Percentiles rank a stretch among this genome's conserved stretches.
Conservation (phyloP, 2,329 filamentous ascomycete species). For the Cadophora gregata region DNA sequence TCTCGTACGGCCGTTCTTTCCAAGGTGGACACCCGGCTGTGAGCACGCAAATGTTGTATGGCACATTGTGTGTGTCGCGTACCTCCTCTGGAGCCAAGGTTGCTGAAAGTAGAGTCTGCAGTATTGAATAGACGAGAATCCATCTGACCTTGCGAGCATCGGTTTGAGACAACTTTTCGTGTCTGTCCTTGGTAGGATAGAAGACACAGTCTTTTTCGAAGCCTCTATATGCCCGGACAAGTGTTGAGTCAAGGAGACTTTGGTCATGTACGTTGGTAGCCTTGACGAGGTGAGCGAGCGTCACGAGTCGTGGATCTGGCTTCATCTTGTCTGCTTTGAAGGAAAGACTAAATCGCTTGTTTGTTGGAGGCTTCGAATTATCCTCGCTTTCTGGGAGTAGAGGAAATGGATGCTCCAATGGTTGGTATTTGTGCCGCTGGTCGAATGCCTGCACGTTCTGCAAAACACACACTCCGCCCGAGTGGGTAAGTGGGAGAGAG, state of each 20-base stretch:
- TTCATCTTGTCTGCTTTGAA: constrained; percentile 48
- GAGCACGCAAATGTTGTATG: constrained; percentile 55
- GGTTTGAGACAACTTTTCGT: constrained; percentile 61
- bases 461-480: constrained; percentile 72
- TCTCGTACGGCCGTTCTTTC: constrained; percentile 33
- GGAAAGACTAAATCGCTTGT: constrained; percentile 37
- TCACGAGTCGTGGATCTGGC: constrained; percentile 55
- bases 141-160: constrained; percentile 81
- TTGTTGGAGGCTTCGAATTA: constrained; percentile 41
- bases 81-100: constrained; percentile 67
- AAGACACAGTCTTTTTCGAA: constrained; percentile 69
- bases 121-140: constrained; percentile 75
- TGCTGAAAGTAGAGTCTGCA: constrained; percentile 74
- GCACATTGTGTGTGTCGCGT: constrained; percentile 57
- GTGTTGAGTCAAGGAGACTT: constrained; percentile 48
- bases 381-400: constrained; percentile 58
- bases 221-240: constrained; percentile 71
- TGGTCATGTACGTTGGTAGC: constrained; percentile 54
- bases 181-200: constrained; percentile 59
- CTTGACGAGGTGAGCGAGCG: constrained; percentile 57
- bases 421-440: constrained; percentile 59
- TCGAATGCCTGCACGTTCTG: constrained; percentile 75
- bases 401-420: constrained; percentile 70
- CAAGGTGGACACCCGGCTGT: constrained; percentile 40
- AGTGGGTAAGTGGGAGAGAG: constrained; percentile 57